Evolutionary conservation across 495 filamentous ascomycete species (phyloP), one percentile per base, ranked within the genome.

Genomic region (Echria macrotheca): DNA sequence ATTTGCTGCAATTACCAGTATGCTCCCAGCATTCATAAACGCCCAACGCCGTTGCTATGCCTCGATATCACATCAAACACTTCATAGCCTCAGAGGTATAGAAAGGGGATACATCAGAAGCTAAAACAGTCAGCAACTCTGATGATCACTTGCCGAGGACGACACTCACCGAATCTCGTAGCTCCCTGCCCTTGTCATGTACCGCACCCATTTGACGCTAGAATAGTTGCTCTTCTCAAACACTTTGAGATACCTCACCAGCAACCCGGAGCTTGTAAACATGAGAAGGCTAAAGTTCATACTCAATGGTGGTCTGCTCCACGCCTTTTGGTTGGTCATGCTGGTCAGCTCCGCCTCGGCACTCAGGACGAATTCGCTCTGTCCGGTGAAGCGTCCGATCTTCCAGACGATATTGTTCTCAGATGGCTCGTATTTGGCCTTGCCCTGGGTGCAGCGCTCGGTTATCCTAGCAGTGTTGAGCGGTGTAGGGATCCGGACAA

Each of bases 211-310:
- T 63, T 99, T 99, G 8, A 99, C 94, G 57, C 87, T 94, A 48
- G 85, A 91, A 63, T 99, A 99, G 69, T 97, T 96, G 64, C 77
- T 89, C 82, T 99, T 99, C 77, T 99, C 94, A 72, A 99, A 99
- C 21, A 99, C 94, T 73, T 99, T 99, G 50, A 99, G 70, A 69
- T 99, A 99, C 33, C 94, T 71, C 41, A 99, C 94, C 54, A 99
- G 63, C 58, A 99, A 66, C 12, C 93, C 94, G 1, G 83, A 88
- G 60, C 85, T 91, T 28, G 94, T 99, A 68, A 99, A 99, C 94
- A 99, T 99, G 57, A 99, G 72, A 57, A 99, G 67, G 47, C 83
- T 88, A 60, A 99, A 99, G 65, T 76, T 91, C 66, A 99, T 69
- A 59, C 83, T 95, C 50, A 99, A 71, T 25, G 94, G 94, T 49